Conservation (phyloP, 345 rosid genomes). For the Lagerstroemia speciosa region DNA sequence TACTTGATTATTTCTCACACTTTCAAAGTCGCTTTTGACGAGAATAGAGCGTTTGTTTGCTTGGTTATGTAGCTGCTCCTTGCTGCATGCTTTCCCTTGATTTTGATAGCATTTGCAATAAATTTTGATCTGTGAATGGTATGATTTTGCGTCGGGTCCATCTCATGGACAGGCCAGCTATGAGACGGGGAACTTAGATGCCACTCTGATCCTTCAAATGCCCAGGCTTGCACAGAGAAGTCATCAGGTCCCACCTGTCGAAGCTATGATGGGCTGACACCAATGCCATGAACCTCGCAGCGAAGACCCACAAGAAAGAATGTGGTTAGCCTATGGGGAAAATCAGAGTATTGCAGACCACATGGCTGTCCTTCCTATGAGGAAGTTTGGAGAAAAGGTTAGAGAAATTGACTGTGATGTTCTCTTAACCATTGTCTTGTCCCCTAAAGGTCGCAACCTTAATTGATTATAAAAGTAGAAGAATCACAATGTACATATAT, state of each 20-base stretch:
- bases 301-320: constrained; percentile 82
- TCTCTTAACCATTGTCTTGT: not conserved
- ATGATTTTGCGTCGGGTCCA: constrained; percentile 12
- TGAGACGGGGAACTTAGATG: constrained; percentile 87
- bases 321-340: constrained; percentile 92
- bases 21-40: too few relatives aligned
- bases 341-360: constrained; percentile 91
- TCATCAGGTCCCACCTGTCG: constrained; percentile 52
- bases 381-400: constrained; percentile 18
- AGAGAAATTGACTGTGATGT: not conserved
- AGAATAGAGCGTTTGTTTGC: too few relatives aligned
- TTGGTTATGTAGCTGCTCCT: too few relatives aligned
- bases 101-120: too few relatives aligned
- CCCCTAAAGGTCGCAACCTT: not conserved
- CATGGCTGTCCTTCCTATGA: constrained; percentile 74
- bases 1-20: too few relatives aligned
- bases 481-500: not conserved
- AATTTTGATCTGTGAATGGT: not conserved
- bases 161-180: constrained; percentile 81
- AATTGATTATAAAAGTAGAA: not conserved
- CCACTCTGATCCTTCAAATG: constrained; percentile 77
- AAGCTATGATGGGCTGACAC: constrained; percentile 74
- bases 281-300: constrained; percentile 61
- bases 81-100: too few relatives aligned
- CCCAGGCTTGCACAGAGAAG: constrained; percentile 79